Percentiles rank a stretch among this genome's conserved stretches.
These are phyloP conservation scores for Carex kokanica DNA, from an alignment of 176 grass and related monocot genomes.

Conservation along the genomic window DNA sequence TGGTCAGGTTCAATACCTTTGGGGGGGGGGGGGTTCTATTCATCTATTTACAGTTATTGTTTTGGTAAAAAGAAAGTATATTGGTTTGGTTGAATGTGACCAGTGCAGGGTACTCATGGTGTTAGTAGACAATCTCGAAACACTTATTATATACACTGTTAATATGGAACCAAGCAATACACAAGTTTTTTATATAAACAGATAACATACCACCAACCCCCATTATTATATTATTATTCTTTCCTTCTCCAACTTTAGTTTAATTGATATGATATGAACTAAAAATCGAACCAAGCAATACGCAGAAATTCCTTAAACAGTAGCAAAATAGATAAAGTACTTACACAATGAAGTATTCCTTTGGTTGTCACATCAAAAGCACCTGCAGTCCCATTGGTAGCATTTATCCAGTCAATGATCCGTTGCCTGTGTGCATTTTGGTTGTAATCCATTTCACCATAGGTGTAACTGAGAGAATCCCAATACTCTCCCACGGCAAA, in stretches of 20 bases:
- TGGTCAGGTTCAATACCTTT: not conserved
- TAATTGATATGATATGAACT: not conserved
- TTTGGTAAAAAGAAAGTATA: not conserved
- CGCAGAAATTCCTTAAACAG: not conserved
- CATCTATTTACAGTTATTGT: not conserved
- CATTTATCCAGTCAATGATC: slow-evolving; percentile 99
- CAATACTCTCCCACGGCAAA: slow-evolving; percentile 99
- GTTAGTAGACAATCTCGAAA: not conserved
- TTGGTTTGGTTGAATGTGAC: not conserved
- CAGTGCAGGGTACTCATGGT: not conserved
- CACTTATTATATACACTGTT: not conserved
- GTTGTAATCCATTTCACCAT: slow-evolving; percentile 97
- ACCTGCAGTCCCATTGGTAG: slow-evolving; percentile 74
- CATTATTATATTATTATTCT: not conserved
- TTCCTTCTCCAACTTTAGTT: not conserved
- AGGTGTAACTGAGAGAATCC: slow-evolving; percentile 98
- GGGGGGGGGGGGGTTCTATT: not conserved
- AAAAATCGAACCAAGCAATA: not conserved
- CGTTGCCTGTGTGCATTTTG: slow-evolving; percentile 96
- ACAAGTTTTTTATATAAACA: not conserved
- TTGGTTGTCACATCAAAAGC: slow-evolving; percentile 99
- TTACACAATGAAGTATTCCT: slow-evolving; percentile 93
- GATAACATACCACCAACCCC: not conserved
- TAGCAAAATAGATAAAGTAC: slow-evolving; percentile 15
- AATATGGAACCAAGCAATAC: not conserved